These are phyloP conservation scores for Pyricularia grisea DNA, from an alignment of 2,329 filamentous ascomycete species.

Conservation along the genomic window DNA sequence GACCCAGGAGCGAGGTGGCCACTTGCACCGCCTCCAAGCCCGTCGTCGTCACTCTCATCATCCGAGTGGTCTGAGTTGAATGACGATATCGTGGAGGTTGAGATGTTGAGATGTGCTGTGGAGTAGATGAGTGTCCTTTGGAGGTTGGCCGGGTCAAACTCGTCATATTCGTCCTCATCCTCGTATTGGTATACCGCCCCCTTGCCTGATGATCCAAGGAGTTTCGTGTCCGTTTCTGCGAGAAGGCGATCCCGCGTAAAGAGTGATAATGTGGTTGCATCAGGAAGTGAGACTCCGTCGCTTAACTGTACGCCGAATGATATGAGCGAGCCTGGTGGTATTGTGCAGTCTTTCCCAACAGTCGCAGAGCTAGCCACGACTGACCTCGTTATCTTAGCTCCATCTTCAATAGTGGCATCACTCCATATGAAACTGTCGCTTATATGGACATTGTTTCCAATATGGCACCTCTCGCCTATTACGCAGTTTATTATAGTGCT, in stretches of 20 bases:
- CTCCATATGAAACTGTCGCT: conserved; percentile 85
- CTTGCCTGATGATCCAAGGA: conserved; percentile 41
- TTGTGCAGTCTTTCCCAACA: conserved; percentile 60
- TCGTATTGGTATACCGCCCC: conserved; percentile 41
- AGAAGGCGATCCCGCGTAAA: conserved; percentile 26
- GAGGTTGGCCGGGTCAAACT: conserved; percentile 37
- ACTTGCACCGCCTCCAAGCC: conserved; percentile 31
- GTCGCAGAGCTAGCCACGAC: conserved; percentile 66
- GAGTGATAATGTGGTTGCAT: conserved; percentile 25
- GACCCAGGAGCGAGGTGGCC: conserved; percentile 15
- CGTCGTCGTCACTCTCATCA: conserved; percentile 52
- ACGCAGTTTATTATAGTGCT: conserved; percentile 65
- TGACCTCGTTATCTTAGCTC: conserved; percentile 57
- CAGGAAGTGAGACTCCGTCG: conserved; percentile 42
- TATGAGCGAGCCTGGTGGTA: conserved; percentile 67
- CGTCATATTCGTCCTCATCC: conserved; percentile 34
- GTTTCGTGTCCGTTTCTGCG: conserved; percentile 28
- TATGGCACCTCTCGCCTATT: conserved; percentile 75
- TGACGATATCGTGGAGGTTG: conserved; percentile 46
- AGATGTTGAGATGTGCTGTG: conserved; percentile 41
- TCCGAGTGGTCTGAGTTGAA: conserved; percentile 57
- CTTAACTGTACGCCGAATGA: conserved; percentile 69
- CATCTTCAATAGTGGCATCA: conserved; percentile 67
- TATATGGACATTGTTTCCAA: conserved; percentile 75
- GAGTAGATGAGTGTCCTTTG: conserved; percentile 48